phyloP scores from a whole-genome alignment of 768 basidiomycete genomes.

The Cystofilobasidium capitatum region DNA sequence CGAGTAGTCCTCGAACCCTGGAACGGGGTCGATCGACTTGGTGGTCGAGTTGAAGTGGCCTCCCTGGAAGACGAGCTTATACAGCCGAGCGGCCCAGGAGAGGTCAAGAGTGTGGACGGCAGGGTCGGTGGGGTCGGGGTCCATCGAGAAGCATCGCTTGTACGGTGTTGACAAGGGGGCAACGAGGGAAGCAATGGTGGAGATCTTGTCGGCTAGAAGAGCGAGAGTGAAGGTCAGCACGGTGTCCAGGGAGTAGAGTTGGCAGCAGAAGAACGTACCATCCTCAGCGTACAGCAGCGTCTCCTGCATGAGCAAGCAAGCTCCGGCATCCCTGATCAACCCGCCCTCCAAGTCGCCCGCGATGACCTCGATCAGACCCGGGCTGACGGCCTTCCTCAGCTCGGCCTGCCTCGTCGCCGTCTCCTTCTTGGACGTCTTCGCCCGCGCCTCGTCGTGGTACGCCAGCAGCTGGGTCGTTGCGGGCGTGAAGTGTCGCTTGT shows the following conservation, averaged over 20 bases:
- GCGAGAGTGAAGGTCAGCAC: background rate
- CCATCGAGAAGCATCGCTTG: slow-evolving; percentile 46
- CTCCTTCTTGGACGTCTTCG: slow-evolving; percentile 78
- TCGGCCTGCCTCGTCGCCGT: slow-evolving; percentile 55
- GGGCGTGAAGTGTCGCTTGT: slow-evolving; percentile 78
- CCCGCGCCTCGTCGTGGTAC: slow-evolving; percentile 59
- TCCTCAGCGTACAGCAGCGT: slow-evolving; percentile 77
- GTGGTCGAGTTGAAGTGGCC: slow-evolving; percentile 70
- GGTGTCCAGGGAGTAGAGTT: background rate
- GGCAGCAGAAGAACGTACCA: slow-evolving; percentile 48
- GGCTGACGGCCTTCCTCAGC: slow-evolving; percentile 62
- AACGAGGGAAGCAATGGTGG: slow-evolving; percentile 43
- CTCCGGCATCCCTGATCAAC: slow-evolving; percentile 64
- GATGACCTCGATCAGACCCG: slow-evolving; percentile 62
- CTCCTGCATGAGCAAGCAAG: slow-evolving; percentile 67
- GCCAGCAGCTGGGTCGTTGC: slow-evolving; percentile 61
- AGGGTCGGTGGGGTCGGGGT: slow-evolving; percentile 40
- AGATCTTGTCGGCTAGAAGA: slow-evolving; percentile 10
- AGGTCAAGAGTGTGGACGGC: slow-evolving; percentile 64
- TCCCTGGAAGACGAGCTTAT: slow-evolving; percentile 82
- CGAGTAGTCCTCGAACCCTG: slow-evolving; percentile 27
- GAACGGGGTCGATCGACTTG: slow-evolving; percentile 45
- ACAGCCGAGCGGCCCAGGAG: slow-evolving; percentile 69
- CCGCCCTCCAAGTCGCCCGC: slow-evolving; percentile 50
- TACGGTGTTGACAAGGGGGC: slow-evolving; percentile 46